phyloP scores from a whole-genome alignment of 352 stramenopile genomes.

The Pythium guiyangense region DNA sequence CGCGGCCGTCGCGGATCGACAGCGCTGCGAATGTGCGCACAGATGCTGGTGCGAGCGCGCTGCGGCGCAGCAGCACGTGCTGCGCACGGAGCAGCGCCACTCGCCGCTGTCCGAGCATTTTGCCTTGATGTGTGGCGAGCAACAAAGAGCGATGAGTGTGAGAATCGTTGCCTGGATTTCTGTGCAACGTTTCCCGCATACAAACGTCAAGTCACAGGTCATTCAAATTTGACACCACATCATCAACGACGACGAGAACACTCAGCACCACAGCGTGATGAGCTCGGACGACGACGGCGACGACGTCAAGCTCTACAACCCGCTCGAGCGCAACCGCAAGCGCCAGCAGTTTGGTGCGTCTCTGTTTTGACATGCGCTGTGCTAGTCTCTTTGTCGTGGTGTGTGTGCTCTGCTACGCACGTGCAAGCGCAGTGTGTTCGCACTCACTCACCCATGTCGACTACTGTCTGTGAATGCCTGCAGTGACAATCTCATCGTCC shows the following conservation, averaged over 20 bases:
- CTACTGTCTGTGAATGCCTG: not conserved
- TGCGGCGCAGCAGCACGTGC: not conserved
- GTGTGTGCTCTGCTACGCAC: not conserved
- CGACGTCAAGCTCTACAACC: slow-evolving; percentile 65
- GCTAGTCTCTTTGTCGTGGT: not conserved
- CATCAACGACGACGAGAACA: not conserved
- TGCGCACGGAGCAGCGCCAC: not conserved
- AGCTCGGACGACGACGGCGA: slow-evolving; percentile 53
- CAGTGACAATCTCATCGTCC: slow-evolving; percentile 35
- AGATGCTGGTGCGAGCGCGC: not conserved
- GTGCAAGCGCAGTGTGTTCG: not conserved
- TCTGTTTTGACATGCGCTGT: slow-evolving; percentile 1
- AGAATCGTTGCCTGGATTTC: too few species aligned
- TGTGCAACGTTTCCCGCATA: too few species aligned
- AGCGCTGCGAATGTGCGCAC: slow-evolving; percentile 11
- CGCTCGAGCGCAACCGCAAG: slow-evolving; percentile 62
- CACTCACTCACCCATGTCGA: not conserved
- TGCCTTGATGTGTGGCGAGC: not conserved
- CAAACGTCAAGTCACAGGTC: not conserved
- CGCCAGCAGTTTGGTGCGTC: slow-evolving; percentile 54
- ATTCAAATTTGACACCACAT: not conserved
- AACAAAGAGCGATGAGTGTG: too few species aligned
- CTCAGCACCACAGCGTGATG: slow-evolving; percentile 12
- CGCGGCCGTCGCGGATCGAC: slow-evolving; percentile 40
- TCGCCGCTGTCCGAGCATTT: not conserved